These are phyloP conservation scores for Brettanomyces anomalus DNA, from an alignment of 805 yeast genomes.

Conservation along the genomic window DNA sequence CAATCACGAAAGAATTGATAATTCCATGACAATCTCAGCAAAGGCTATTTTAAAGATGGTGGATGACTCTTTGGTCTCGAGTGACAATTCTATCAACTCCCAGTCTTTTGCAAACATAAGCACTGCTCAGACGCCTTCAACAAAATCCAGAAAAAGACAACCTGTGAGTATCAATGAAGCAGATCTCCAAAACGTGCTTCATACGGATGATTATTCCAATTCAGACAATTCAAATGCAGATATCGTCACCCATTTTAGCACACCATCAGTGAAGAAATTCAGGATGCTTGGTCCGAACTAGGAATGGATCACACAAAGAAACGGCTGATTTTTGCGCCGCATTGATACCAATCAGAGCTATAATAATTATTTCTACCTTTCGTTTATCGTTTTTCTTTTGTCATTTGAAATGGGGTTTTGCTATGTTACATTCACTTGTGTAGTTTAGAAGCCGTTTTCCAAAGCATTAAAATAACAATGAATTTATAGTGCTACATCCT, in stretches of 20 bases:
- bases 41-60: slow-evolving; percentile 30
- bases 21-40: slow-evolving; percentile 28
- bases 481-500: neutral
- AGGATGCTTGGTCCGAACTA: neutral
- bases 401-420: too few species aligned
- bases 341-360: neutral
- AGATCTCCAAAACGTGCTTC: slow-evolving; percentile 22
- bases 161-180: slow-evolving; percentile 22
- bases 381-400: too few species aligned
- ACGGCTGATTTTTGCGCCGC: neutral
- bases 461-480: too few species aligned
- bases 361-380: neutral
- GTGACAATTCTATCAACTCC: slow-evolving; percentile 25
- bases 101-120: slow-evolving; percentile 9
- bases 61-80: slow-evolving; percentile 29
- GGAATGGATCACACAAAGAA: neutral
- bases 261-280: too few species aligned
- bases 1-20: slow-evolving; percentile 18
- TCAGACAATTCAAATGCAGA: neutral
- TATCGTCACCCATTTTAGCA: neutral
- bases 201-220: neutral
- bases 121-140: neutral
- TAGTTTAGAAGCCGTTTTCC: too few species aligned
- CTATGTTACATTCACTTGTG: too few species aligned
- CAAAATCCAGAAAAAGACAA: slow-evolving; percentile 6